Evolutionary conservation across 2,329 filamentous ascomycete genomes (phyloP).

Genomic region (Apiospora saccharicola): DNA sequence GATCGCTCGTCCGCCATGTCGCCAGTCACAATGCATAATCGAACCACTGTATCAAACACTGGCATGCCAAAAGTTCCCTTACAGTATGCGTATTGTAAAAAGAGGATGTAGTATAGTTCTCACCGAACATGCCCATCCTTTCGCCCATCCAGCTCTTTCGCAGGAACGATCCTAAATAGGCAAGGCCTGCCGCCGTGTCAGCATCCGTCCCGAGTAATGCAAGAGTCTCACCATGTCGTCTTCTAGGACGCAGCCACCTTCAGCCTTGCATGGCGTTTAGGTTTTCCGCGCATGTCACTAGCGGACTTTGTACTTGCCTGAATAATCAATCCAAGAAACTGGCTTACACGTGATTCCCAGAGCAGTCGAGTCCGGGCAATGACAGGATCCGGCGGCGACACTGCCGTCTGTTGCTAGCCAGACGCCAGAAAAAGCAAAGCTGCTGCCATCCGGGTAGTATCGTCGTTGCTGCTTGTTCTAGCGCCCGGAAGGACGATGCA

Average conservation of each 20-base stretch:
- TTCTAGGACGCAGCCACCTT: conserved; percentile 1
- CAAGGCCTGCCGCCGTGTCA: conserved; percentile 18
- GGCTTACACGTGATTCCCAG: background rate
- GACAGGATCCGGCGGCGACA: background rate
- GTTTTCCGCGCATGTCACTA: background rate
- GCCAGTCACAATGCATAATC: conserved; percentile 1
- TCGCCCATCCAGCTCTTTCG: background rate
- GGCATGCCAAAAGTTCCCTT: background rate
- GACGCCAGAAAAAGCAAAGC: background rate
- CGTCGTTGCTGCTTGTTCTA: background rate
- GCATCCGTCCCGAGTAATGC: conserved; percentile 9
- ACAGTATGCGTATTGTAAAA: background rate
- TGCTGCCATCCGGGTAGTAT: conserved; percentile 10
- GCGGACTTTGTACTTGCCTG: background rate
- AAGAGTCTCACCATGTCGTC: conserved; percentile 11
- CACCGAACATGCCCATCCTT: background rate
- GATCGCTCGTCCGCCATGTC: background rate
- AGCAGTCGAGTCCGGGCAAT: background rate
- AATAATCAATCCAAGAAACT: background rate
- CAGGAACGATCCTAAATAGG: background rate
- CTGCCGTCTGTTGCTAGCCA: background rate
- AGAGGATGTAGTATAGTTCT: background rate
- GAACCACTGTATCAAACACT: background rate
- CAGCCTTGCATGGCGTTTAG: conserved; percentile 14
- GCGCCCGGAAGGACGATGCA: background rate